Evolutionary conservation across 2,329 filamentous ascomycete genomes (phyloP).

Genomic region (Trichoderma polysporum): DNA sequence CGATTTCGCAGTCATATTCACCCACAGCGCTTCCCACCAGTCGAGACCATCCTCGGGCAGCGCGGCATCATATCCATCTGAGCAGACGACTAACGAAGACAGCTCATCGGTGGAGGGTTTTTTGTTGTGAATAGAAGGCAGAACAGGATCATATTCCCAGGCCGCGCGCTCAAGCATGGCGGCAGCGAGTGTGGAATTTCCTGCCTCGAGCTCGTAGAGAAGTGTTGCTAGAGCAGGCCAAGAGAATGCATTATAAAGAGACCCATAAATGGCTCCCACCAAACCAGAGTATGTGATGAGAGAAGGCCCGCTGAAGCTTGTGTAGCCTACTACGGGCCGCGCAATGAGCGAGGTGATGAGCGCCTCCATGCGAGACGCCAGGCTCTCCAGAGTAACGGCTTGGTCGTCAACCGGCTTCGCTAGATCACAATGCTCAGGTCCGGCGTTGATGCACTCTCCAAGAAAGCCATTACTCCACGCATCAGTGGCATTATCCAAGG

Average conservation of each 20-base stretch:
- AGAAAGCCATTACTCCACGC: slow-evolving; percentile 52
- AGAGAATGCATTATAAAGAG: slow-evolving; percentile 44
- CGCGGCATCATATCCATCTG: slow-evolving; percentile 46
- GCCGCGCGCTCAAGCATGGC: slow-evolving; percentile 37
- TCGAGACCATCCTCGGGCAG: slow-evolving; percentile 38
- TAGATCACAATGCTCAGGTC: slow-evolving; percentile 46
- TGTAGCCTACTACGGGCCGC: slow-evolving; percentile 42
- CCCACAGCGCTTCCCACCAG: slow-evolving; percentile 50
- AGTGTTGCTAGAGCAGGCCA: slow-evolving; percentile 46
- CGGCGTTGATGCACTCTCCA: slow-evolving; percentile 50
- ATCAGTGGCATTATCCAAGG: slow-evolving; percentile 50
- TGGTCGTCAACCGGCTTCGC: slow-evolving; percentile 34
- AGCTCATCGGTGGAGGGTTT: slow-evolving; percentile 42
- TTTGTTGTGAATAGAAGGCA: slow-evolving; percentile 30
- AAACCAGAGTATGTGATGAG: slow-evolving; percentile 48
- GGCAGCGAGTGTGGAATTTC: slow-evolving; percentile 45
- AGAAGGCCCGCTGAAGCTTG: slow-evolving; percentile 40
- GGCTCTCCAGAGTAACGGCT: slow-evolving; percentile 35
- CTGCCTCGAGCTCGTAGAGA: slow-evolving; percentile 44
- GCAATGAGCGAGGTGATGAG: slow-evolving; percentile 40
- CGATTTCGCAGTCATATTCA: slow-evolving; percentile 45
- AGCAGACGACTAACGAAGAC: slow-evolving; percentile 43
- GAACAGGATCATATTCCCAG: slow-evolving; percentile 45
- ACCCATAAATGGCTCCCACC: slow-evolving; percentile 39
- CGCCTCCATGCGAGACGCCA: slow-evolving; percentile 41